Base-by-base conservation (phyloP, 106 monocot genomes). In the Alisma plantagoaquatica region DNA sequence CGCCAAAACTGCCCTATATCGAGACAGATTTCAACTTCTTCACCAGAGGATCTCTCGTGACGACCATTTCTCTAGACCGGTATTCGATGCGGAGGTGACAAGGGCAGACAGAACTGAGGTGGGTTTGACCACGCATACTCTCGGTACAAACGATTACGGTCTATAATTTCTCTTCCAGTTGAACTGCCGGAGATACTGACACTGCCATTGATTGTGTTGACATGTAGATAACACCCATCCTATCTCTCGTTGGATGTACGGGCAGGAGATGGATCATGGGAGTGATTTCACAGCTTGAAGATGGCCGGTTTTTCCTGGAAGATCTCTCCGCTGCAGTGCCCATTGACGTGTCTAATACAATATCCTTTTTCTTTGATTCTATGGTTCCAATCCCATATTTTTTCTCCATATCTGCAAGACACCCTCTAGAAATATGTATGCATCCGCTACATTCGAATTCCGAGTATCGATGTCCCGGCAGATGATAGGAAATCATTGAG, bases 231-330 rank as follows among this genome's bases (percentile, higher is more conserved):
- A 89, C 78, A 51, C 60, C 96, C 10, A 88, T 96, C 12, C 96
- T 81, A 43, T 96, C 96, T 33, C 66, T 96, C 67, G 71, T 84
- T 74, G 88, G 96, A 46, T 96, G 81, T 46, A 64, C 61, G 14
- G 89, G 89, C 48, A 80, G 76, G 68, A 84, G 73, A 76, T 96
- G 88, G 96, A 81, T 96, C 51, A 84, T 88, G 73, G 96, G 96
- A 10, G 77, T 84, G 19, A 96, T 96, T 41, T 96, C 96, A 54
- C 96, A 96, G 71, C 46, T 96, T 38, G 89, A 89, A 76, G 96
- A 96, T 60, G 75, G 89, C 11, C 77, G 70, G 49, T 96, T 89
- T 48, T 96, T 68, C 70, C 70, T 96, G 73, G 96, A 96, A 67
- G 96, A 96, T 77, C 71, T 89, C 10, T 71, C 80, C 49, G 96